Conservation (phyloP, 805 yeast genomes). For the Kluyveromyces lactis region DNA sequence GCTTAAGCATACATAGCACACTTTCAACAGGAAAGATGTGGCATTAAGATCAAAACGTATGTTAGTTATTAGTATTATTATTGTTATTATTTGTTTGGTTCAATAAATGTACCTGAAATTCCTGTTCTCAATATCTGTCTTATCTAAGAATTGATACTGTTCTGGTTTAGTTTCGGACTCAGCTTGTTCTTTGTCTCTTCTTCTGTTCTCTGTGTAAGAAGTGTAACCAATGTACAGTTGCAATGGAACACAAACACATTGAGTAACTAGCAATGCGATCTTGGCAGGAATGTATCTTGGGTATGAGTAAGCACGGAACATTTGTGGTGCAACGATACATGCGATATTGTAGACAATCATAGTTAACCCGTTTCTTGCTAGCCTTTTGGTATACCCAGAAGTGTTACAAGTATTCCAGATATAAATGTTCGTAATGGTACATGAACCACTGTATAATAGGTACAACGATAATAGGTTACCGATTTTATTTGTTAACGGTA, state of each 20-base stretch:
- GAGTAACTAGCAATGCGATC: conserved; percentile 44
- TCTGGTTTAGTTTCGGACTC: conserved; percentile 22
- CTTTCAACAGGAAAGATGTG: too few species aligned
- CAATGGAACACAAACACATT: conserved; percentile 37
- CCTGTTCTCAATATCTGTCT: conserved; percentile 51
- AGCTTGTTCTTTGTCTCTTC: conserved; percentile 34
- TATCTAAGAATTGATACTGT: conserved; percentile 43
- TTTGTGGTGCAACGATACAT: conserved; percentile 56
- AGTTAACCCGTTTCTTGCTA: conserved; percentile 44
- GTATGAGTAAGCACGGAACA: conserved; percentile 42
- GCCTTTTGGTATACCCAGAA: conserved; percentile 52
- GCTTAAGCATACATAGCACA: too few species aligned
- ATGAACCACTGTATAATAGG: conserved; percentile 45
- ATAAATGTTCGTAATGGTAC: conserved; percentile 49
- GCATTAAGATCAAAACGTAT: too few species aligned
- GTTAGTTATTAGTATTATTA: too few species aligned
- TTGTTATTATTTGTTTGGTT: too few species aligned
- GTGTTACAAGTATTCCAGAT: conserved; percentile 58
- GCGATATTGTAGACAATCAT: conserved; percentile 54
- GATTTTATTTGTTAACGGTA: conserved; percentile 29
- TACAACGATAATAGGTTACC: conserved; percentile 45
- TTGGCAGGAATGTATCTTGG: conserved; percentile 54
- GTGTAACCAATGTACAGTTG: conserved; percentile 36
- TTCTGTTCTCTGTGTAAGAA: conserved; percentile 41
- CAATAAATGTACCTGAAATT: conserved; percentile 48